Evolutionary conservation across 345 rosid genomes (phyloP).

Genomic region (Nephelium lappaceum): DNA sequence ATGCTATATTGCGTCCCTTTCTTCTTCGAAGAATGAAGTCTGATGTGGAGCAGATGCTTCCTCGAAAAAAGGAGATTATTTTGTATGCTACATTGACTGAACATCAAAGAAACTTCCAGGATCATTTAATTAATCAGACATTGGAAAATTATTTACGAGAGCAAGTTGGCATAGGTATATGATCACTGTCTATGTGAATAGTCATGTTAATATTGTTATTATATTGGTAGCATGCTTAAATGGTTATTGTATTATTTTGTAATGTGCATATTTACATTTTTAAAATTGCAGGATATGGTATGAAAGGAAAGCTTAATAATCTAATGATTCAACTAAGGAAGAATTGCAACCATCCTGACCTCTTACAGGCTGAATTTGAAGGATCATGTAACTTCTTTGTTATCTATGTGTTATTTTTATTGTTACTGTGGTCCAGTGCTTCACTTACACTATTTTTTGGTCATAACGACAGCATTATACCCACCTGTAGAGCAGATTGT

Average conservation of each 20-base stretch:
- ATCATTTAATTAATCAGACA: slow-evolving; percentile 76
- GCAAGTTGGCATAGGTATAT: slow-evolving; percentile 48
- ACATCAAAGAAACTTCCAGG: slow-evolving; percentile 84
- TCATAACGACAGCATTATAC: slow-evolving; percentile 52
- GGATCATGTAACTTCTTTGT: slow-evolving; percentile 63
- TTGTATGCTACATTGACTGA: slow-evolving; percentile 85
- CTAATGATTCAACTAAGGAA: slow-evolving; percentile 81
- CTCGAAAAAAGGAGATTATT: slow-evolving; percentile 90
- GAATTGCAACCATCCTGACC: slow-evolving; percentile 99
- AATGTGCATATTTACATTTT: background rate
- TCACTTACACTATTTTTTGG: slow-evolving; percentile 11
- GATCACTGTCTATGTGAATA: background rate
- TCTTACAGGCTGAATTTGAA: slow-evolving; percentile 61
- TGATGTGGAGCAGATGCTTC: slow-evolving; percentile 92
- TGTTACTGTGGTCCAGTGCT: background rate
- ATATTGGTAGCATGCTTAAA: background rate
- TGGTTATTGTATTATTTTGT: background rate
- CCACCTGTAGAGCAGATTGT: slow-evolving; percentile 85
- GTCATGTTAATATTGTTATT: background rate
- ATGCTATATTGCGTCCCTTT: slow-evolving; percentile 91
- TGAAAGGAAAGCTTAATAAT: slow-evolving; percentile 78
- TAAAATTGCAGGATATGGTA: slow-evolving; percentile 50
- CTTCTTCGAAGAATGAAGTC: slow-evolving; percentile 91
- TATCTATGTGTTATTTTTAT: background rate
- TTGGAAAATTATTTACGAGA: slow-evolving; percentile 62